Percentiles rank a stretch among this genome's conserved stretches.
Conservation (phyloP, 2,329 filamentous ascomycete species). For the Stagonosporopsis cucurbitacearum region DNA sequence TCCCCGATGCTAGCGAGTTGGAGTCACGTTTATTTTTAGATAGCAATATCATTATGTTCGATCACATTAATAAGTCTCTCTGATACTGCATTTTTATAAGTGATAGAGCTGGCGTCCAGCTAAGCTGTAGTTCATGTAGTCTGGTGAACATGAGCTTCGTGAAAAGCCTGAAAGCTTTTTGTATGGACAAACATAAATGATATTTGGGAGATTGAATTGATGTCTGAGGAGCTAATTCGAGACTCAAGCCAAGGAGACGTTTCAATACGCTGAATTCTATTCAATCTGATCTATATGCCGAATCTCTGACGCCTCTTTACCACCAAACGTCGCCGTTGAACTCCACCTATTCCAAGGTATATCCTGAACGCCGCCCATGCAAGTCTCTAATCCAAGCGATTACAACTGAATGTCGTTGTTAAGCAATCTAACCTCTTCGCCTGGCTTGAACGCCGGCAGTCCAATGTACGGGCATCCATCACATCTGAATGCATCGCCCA, state of each 20-base stretch:
- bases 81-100: too few species aligned
- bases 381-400: not conserved
- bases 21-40: not conserved
- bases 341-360: not conserved
- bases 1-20: conserved; percentile 1
- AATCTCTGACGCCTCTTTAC: not conserved
- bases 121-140: too few species aligned
- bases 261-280: not conserved
- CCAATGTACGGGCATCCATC: conserved; percentile 83
- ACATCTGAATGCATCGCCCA: conserved; percentile 79
- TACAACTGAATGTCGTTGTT: conserved; percentile 86
- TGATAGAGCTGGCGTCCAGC: too few species aligned
- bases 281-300: conserved; percentile 1
- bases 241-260: not conserved
- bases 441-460: conserved; percentile 93
- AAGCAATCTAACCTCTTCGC: conserved; percentile 87
- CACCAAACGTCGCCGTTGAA: not conserved
- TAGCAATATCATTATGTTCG: not conserved
- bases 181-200: too few species aligned
- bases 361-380: conserved; percentile 14
- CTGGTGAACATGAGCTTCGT: too few species aligned
- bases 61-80: too few species aligned
- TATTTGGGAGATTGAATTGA: too few species aligned
- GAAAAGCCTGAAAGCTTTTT: too few species aligned
- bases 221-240: not conserved